Evolutionary conservation across 371 early-diverging fungal species (phyloP).

Genomic region (Syncephalastrum racemosum): DNA sequence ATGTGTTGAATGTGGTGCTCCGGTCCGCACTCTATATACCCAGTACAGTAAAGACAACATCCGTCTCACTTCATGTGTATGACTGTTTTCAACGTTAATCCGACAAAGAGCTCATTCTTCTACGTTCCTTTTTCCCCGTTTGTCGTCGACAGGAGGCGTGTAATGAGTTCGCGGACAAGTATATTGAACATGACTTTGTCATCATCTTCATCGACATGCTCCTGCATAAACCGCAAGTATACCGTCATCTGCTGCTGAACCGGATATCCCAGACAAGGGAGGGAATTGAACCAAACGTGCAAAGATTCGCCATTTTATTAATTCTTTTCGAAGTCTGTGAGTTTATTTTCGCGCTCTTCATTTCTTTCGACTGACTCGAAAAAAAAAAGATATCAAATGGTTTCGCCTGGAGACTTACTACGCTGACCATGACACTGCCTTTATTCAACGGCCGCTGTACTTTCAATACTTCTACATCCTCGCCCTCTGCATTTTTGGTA

Average conservation of each 20-base stretch:
- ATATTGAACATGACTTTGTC: slow-evolving; percentile 89
- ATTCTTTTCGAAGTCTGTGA: slow-evolving; percentile 89
- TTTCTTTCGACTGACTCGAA: neutral
- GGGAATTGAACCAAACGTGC: slow-evolving; percentile 66
- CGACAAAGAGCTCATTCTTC: neutral
- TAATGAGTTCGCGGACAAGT: slow-evolving; percentile 88
- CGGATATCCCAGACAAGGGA: slow-evolving; percentile 54
- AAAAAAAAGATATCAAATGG: slow-evolving; percentile 82
- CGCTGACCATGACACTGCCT: slow-evolving; percentile 47
- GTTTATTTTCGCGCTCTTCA: neutral
- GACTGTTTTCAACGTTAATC: neutral
- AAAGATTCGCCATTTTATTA: slow-evolving; percentile 78
- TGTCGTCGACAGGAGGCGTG: slow-evolving; percentile 60
- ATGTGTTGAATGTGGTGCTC: slow-evolving; percentile 86
- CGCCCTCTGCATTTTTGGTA: slow-evolving; percentile 71
- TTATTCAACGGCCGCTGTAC: slow-evolving; percentile 62
- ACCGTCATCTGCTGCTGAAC: slow-evolving; percentile 89
- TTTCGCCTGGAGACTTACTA: slow-evolving; percentile 77
- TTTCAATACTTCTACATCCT: slow-evolving; percentile 83
- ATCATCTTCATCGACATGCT: slow-evolving; percentile 94
- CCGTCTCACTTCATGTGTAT: slow-evolving; percentile 82
- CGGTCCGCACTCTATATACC: slow-evolving; percentile 77
- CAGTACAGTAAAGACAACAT: slow-evolving; percentile 92
- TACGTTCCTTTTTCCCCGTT: neutral
- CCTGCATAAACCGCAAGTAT: slow-evolving; percentile 88